Evolutionary conservation across 768 basidiomycete species (phyloP).

Genomic region (Boletus barrowsii): DNA sequence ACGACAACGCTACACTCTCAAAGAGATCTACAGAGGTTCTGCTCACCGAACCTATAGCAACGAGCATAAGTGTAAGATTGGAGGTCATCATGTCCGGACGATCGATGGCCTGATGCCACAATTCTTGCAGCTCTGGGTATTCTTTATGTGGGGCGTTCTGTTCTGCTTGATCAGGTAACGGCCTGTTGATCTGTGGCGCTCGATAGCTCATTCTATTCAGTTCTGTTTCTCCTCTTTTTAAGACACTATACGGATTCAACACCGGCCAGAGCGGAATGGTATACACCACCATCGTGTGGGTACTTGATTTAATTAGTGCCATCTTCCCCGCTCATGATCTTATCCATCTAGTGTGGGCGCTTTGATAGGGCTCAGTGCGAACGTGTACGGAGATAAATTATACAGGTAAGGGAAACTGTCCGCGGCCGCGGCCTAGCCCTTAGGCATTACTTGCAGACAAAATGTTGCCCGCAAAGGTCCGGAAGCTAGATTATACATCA

Average conservation of each 20-base stretch:
- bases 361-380: constrained; percentile 41
- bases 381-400: constrained; percentile 18
- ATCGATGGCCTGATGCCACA: not conserved
- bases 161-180: constrained; percentile 60
- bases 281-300: constrained; percentile 53
- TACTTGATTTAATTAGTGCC: not conserved
- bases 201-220: constrained; percentile 27
- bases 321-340: not conserved
- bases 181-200: not conserved
- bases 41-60: constrained; percentile 61
- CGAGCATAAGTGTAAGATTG: constrained; percentile 62
- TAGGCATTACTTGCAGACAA: no score
- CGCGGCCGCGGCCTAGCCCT: no score
- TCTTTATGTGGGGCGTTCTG: constrained; percentile 70
- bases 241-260: constrained; percentile 54
- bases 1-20: not conserved
- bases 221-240: constrained; percentile 55
- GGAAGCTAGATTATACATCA: no score
- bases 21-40: constrained; percentile 10
- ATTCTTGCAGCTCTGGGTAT: constrained; percentile 53
- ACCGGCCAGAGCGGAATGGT: constrained; percentile 58
- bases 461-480: no score
- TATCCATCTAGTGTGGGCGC: constrained; percentile 46
- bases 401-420: no score
- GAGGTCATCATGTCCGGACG: not conserved